Conservation (phyloP, 1,284 basidiomycete genomes). For the Rhodotorula glutinis region DNA sequence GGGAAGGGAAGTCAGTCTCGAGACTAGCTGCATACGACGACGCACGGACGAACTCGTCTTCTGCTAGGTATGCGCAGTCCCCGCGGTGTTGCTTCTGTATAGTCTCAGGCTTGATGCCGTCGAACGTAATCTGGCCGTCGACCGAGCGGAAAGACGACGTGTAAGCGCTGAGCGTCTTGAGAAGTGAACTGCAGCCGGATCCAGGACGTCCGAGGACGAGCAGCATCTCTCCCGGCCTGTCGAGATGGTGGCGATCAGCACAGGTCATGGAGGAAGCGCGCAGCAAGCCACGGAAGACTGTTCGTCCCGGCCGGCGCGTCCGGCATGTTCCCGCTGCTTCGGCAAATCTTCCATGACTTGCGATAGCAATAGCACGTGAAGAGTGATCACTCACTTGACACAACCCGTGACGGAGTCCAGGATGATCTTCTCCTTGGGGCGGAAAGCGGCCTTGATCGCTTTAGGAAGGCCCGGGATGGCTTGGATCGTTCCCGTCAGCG, state of each 20-base stretch:
- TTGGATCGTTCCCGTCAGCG: conserved; percentile 24
- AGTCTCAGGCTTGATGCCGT: conserved; percentile 49
- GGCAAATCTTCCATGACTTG: neutral
- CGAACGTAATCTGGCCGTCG: conserved; percentile 50
- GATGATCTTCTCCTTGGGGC: conserved; percentile 47
- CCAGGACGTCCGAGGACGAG: conserved; percentile 55
- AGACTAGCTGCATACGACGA: neutral
- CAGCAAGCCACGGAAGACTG: too few relatives aligned
- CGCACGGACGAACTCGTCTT: conserved; percentile 7
- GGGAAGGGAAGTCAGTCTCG: neutral
- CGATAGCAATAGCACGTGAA: neutral
- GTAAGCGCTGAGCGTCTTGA: conserved; percentile 58
- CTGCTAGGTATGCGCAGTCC: conserved; percentile 50
- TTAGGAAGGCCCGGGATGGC: conserved; percentile 21
- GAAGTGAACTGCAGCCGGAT: conserved; percentile 59
- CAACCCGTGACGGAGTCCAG: conserved; percentile 56
- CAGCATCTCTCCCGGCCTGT: conserved; percentile 57
- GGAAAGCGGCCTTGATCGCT: conserved; percentile 25
- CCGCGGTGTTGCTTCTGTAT: conserved; percentile 46
- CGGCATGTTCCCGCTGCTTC: neutral
- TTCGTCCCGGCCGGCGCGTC: too few relatives aligned
- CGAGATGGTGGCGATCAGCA: neutral
- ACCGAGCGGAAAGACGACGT: conserved; percentile 54
- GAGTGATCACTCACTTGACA: conserved; percentile 42
- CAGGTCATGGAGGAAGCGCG: neutral